phyloP scores from a whole-genome alignment of 2,329 filamentous ascomycete species.

The Uncinocarpus reesii region DNA sequence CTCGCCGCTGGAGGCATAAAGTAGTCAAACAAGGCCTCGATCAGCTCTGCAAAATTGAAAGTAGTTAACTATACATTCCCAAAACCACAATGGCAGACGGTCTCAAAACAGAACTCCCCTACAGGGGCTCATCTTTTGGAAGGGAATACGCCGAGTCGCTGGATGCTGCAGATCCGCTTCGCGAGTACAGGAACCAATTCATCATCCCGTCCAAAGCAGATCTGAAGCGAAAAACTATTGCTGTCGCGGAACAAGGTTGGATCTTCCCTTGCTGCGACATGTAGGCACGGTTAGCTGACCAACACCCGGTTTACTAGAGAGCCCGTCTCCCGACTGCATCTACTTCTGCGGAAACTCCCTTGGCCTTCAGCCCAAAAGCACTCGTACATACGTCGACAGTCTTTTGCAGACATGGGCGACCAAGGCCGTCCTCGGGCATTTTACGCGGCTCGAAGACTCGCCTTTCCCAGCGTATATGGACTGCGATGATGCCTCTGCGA shows the following conservation, averaged over 20 bases:
- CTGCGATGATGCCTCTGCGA: constrained; percentile 63
- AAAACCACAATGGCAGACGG: background rate
- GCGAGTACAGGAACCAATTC: constrained; percentile 58
- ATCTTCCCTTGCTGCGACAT: background rate
- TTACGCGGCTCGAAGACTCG: constrained; percentile 56
- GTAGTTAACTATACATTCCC: no score
- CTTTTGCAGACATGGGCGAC: constrained; percentile 77
- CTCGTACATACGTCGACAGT: constrained; percentile 54
- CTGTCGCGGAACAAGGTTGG: constrained; percentile 25
- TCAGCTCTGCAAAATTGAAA: no score
- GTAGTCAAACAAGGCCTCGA: no score
- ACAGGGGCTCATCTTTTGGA: constrained; percentile 20
- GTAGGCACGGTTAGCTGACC: background rate
- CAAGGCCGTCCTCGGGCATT: constrained; percentile 77
- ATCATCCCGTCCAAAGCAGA: constrained; percentile 65
- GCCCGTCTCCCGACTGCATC: constrained; percentile 41
- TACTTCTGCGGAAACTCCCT: constrained; percentile 90
- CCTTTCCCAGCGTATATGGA: constrained; percentile 64
- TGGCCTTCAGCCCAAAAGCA: constrained; percentile 66
- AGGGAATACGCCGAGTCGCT: constrained; percentile 39
- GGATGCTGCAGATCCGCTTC: constrained; percentile 52
- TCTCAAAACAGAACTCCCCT: background rate
- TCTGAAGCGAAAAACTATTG: constrained; percentile 53
- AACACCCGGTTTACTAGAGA: background rate
- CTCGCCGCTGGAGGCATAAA: no score